A percentile compares a stretch with the other conserved stretches of the same genome.
Evolutionary conservation across 768 basidiomycete species (phyloP).

Genomic region (Auricularia sp.): DNA sequence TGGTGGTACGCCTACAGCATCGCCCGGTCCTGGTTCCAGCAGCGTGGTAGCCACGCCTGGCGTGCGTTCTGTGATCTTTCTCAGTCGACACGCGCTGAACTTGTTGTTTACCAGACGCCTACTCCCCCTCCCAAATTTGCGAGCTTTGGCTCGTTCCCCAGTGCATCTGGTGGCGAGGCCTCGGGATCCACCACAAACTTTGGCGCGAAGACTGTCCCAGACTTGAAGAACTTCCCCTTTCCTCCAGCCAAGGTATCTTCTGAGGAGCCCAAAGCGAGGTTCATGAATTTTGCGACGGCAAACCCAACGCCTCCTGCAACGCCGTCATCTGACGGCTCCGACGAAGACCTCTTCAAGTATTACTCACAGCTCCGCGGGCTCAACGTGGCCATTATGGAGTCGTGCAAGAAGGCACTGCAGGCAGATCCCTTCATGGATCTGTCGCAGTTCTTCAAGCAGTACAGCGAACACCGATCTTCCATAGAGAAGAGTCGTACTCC

Average conservation of each 20-base stretch:
- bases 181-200: neutral
- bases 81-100: conserved; percentile 10
- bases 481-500: conserved; percentile 49
- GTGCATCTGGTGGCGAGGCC: conserved; percentile 17
- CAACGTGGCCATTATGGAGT: conserved; percentile 55
- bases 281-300: conserved; percentile 11
- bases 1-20: conserved; percentile 11
- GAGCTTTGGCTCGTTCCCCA: conserved; percentile 41
- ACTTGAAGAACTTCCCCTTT: conserved; percentile 29
- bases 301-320: conserved; percentile 9
- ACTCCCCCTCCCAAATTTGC: conserved; percentile 35
- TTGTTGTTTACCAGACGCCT: conserved; percentile 8
- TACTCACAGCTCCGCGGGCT: conserved; percentile 66
- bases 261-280: conserved; percentile 9
- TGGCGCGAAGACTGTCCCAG: neutral
- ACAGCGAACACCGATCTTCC: conserved; percentile 44
- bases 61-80: conserved; percentile 16
- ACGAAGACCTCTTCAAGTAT: conserved; percentile 33
- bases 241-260: conserved; percentile 19
- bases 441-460: conserved; percentile 43
- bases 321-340: conserved; percentile 18
- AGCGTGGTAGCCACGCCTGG: conserved; percentile 6
- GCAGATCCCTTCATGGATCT: conserved; percentile 65
- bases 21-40: conserved; percentile 2
- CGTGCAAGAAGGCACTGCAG: conserved; percentile 48